A percentile compares a stretch with the other conserved stretches of the same genome.
Conservation (phyloP, 306 rosid species). For the Castanea mollissima region DNA sequence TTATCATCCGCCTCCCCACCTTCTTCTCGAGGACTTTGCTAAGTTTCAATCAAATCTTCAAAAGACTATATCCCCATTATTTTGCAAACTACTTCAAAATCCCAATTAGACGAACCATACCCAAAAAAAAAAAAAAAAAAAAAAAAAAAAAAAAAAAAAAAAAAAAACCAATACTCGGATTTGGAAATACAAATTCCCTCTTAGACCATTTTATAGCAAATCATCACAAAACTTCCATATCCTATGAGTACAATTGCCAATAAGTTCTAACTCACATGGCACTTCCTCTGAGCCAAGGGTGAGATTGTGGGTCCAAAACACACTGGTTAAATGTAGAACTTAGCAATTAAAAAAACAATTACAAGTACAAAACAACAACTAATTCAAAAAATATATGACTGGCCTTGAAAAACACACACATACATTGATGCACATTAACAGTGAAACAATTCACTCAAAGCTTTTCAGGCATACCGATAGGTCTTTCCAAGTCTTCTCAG, state of each 20-base stretch:
- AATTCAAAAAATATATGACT: background rate
- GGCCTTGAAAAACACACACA: background rate
- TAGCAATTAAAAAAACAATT: too few relatives aligned
- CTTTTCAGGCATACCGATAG: constrained; percentile 57
- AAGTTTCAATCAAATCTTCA: background rate
- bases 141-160: background rate
- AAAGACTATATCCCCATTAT: background rate
- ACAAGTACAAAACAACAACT: background rate
- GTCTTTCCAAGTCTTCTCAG: constrained; percentile 95
- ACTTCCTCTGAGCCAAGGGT: too few relatives aligned
- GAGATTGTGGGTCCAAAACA: too few relatives aligned
- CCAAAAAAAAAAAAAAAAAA: background rate
- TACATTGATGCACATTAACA: background rate
- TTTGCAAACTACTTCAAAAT: background rate
- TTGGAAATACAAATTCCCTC: background rate
- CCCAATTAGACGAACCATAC: background rate
- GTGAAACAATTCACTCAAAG: constrained; percentile 4
- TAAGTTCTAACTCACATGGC: too few relatives aligned
- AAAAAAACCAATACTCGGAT: background rate
- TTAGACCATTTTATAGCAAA: too few relatives aligned
- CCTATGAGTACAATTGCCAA: background rate
- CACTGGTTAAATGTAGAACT: too few relatives aligned
- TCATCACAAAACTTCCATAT: background rate
- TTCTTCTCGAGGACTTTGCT: background rate
- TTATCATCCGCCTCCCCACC: background rate